Conservation (phyloP, 192 early-diverging fungal genomes). For the Allomyces javanicus region DNA sequence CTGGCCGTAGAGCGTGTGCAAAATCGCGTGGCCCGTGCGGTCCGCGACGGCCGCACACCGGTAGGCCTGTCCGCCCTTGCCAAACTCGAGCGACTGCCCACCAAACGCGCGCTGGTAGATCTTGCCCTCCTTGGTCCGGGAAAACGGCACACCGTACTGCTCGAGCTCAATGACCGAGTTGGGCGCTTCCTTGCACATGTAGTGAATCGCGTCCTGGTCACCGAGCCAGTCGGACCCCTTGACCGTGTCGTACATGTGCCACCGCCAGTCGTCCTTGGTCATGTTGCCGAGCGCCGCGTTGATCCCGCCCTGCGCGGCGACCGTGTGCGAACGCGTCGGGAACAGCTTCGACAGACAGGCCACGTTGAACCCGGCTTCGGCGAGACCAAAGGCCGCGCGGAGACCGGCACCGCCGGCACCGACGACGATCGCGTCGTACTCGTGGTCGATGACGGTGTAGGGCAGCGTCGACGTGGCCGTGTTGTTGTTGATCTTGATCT, state of each 20-base stretch:
- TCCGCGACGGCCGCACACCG: slow-evolving; percentile 96
- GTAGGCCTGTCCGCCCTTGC: slow-evolving; percentile 94
- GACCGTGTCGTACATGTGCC: slow-evolving; percentile 99
- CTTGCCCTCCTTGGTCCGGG: slow-evolving; percentile 86
- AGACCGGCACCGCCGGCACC: slow-evolving; percentile 97
- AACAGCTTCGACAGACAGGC: slow-evolving; percentile 98
- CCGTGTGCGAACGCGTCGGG: slow-evolving; percentile 94
- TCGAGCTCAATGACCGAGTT: slow-evolving; percentile 90
- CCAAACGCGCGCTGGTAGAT: slow-evolving; percentile 99
- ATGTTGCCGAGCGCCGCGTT: slow-evolving; percentile 99
- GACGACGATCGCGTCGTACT: slow-evolving; percentile 94
- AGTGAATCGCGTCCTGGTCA: slow-evolving; percentile 99
- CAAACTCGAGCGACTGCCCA: slow-evolving; percentile 86
- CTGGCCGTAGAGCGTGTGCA: slow-evolving; percentile 96
- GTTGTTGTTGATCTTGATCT: slow-evolving; percentile 2
- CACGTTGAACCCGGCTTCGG: slow-evolving; percentile 84
- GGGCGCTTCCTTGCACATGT: slow-evolving; percentile 98
- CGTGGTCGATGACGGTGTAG: slow-evolving; percentile 94
- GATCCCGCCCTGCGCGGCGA: slow-evolving; percentile 97
- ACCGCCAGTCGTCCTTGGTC: slow-evolving; percentile 99
- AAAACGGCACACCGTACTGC: slow-evolving; percentile 96
- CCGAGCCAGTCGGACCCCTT: slow-evolving; percentile 99
- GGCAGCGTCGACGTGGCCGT: not conserved
- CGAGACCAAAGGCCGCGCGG: slow-evolving; percentile 90
- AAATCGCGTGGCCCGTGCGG: slow-evolving; percentile 90